These are phyloP conservation scores for Dryadomyces sulphureus DNA, from an alignment of 2,329 filamentous ascomycete species.

Conservation along the genomic window DNA sequence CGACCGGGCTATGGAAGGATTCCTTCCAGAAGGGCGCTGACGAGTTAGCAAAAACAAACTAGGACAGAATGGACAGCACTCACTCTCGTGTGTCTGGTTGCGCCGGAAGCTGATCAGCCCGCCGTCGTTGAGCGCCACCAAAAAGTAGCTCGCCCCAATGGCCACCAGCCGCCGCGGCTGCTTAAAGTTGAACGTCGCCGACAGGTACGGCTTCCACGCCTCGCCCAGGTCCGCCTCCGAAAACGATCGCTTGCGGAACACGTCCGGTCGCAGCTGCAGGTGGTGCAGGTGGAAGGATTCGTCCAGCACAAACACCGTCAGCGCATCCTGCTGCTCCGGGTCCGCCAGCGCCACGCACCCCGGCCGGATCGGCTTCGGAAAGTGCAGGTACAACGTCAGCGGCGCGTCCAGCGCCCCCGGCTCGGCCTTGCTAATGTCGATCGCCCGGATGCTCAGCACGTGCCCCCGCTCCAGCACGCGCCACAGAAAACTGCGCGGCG, in stretches of 20 bases:
- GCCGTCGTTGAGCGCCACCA: conserved; percentile 71
- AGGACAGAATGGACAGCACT: not conserved
- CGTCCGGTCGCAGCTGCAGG: conserved; percentile 66
- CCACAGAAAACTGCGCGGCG: conserved; percentile 83
- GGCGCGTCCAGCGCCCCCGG: conserved; percentile 48
- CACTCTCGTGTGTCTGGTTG: conserved; percentile 17
- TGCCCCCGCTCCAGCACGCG: conserved; percentile 68
- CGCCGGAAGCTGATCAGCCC: conserved; percentile 57
- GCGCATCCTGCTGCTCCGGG: conserved; percentile 57
- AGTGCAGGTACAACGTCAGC: conserved; percentile 63
- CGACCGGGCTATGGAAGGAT: conserved; percentile 57
- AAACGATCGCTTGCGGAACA: conserved; percentile 56
- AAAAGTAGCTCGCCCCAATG: conserved; percentile 54
- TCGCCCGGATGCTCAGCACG: conserved; percentile 66
- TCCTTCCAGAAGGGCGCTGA: conserved; percentile 44
- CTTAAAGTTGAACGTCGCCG: conserved; percentile 63
- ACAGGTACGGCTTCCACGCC: conserved; percentile 59
- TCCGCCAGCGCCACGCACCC: conserved; percentile 76
- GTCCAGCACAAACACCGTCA: conserved; percentile 70
- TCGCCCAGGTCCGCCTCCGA: conserved; percentile 62
- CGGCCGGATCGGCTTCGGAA: conserved; percentile 57
- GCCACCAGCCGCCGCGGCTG: conserved; percentile 70
- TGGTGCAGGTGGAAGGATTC: conserved; percentile 68
- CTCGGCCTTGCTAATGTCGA: conserved; percentile 62
- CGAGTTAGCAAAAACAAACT: not conserved